These are phyloP conservation scores for Fusarium sp. DNA, from an alignment of 2,329 filamentous ascomycete species.

Conservation along the genomic window DNA sequence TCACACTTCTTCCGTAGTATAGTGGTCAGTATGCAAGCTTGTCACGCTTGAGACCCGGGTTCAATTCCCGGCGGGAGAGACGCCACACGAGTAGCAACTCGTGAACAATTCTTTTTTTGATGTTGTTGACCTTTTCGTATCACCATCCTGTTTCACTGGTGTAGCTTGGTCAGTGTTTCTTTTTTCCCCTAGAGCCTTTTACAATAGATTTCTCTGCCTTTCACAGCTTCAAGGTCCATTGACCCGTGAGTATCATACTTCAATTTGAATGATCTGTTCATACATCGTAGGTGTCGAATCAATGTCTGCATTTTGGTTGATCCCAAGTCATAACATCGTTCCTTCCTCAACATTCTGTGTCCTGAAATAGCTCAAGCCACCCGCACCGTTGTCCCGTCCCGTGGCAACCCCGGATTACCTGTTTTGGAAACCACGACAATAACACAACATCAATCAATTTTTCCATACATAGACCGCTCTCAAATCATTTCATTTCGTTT, in stretches of 20 bases:
- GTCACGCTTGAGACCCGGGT: neutral
- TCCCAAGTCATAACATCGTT: neutral
- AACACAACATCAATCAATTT: neutral
- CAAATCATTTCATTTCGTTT: neutral
- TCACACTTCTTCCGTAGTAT: neutral
- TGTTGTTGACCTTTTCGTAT: neutral
- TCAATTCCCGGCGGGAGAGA: neutral
- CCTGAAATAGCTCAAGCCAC: neutral
- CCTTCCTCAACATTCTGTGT: neutral
- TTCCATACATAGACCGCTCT: neutral
- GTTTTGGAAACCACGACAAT: neutral
- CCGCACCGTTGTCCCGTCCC: neutral
- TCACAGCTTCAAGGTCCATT: no score
- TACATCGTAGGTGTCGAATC: neutral
- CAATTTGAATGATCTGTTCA: neutral
- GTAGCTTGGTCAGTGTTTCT: neutral
- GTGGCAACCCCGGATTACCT: neutral
- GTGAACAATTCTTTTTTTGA: neutral
- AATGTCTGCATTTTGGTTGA: neutral
- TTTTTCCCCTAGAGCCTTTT: neutral
- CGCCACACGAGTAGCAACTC: neutral
- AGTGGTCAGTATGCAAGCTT: constrained; percentile 1
- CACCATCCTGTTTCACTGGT: neutral
- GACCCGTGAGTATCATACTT: neutral
- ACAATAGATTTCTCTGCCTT: neutral